These are phyloP conservation scores for Agaricales sp. DNA, from an alignment of 1,284 basidiomycete genomes.

Conservation along the genomic window DNA sequence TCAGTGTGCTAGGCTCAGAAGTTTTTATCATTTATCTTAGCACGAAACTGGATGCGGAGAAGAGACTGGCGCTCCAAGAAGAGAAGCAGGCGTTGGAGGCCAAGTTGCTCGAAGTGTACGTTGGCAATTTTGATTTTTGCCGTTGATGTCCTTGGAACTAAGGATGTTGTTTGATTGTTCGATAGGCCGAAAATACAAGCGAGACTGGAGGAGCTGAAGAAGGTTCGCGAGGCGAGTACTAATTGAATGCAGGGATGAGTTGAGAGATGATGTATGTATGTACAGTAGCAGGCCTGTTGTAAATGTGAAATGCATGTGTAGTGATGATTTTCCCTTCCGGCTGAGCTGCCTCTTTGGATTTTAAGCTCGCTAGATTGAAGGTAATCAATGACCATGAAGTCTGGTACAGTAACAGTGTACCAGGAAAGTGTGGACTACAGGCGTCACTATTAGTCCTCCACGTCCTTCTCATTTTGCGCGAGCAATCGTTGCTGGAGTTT, in stretches of 20 bases:
- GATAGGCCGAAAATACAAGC: background rate
- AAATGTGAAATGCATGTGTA: no score
- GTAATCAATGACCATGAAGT: no score
- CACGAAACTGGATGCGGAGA: constrained; percentile 87
- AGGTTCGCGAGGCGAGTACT: background rate
- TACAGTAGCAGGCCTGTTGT: no score
- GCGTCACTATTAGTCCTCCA: no score
- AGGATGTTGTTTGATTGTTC: no score
- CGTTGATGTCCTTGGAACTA: no score
- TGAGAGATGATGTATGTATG: background rate
- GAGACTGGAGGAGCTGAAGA: constrained; percentile 1
- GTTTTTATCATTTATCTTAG: constrained; percentile 25
- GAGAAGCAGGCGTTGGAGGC: constrained; percentile 83
- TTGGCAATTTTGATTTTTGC: background rate
- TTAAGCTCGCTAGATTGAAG: no score
- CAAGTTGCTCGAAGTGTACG: constrained; percentile 74
- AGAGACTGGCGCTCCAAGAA: constrained; percentile 84
- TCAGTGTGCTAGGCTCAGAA: constrained; percentile 3
- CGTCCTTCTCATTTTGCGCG: no score
- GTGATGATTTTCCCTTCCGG: no score
- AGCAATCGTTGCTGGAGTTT: constrained; percentile 24
- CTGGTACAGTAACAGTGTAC: no score
- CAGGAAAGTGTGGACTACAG: no score
- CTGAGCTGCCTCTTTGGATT: no score
- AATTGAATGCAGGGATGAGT: background rate